phyloP scores from a whole-genome alignment of 2,329 filamentous ascomycete species.

The Verticillium albo-atrum region DNA sequence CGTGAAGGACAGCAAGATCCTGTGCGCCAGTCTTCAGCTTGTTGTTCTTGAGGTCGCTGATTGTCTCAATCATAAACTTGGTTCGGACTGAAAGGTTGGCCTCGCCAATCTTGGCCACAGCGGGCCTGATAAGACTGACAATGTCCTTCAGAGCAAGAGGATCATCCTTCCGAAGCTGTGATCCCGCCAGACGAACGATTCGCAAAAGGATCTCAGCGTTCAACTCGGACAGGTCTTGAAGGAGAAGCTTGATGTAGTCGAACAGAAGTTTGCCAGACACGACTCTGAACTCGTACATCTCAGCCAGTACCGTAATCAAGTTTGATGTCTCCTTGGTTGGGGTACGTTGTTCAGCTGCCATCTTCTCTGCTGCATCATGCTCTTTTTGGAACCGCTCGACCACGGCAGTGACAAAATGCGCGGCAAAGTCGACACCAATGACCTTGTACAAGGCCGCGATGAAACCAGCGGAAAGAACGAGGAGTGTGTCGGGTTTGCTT shows the following conservation, averaged over 20 bases:
- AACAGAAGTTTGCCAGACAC: slow-evolving; percentile 80
- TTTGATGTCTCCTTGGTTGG: slow-evolving; percentile 64
- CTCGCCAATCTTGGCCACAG: slow-evolving; percentile 63
- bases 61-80: slow-evolving; percentile 96
- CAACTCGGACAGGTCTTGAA: slow-evolving; percentile 71
- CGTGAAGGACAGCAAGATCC: slow-evolving; percentile 68
- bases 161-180: slow-evolving; percentile 82
- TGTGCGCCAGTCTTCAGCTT: slow-evolving; percentile 71
- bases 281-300: slow-evolving; percentile 90
- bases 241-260: slow-evolving; percentile 79
- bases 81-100: slow-evolving; percentile 77
- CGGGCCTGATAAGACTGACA: slow-evolving; percentile 70
- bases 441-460: slow-evolving; percentile 83
- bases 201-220: slow-evolving; percentile 87
- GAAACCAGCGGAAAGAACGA: slow-evolving; percentile 88
- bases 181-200: slow-evolving; percentile 76
- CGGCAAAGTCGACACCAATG: slow-evolving; percentile 84
- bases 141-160: slow-evolving; percentile 86
- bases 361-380: slow-evolving; percentile 43
- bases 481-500: slow-evolving; percentile 77
- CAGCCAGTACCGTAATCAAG: slow-evolving; percentile 74
- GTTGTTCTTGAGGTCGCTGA: slow-evolving; percentile 92
- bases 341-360: slow-evolving; percentile 21
- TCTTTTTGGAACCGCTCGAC: slow-evolving; percentile 70
- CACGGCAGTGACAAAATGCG: slow-evolving; percentile 74